Conservation (phyloP, 2,329 filamentous ascomycete genomes). For the Moelleriella libera region DNA sequence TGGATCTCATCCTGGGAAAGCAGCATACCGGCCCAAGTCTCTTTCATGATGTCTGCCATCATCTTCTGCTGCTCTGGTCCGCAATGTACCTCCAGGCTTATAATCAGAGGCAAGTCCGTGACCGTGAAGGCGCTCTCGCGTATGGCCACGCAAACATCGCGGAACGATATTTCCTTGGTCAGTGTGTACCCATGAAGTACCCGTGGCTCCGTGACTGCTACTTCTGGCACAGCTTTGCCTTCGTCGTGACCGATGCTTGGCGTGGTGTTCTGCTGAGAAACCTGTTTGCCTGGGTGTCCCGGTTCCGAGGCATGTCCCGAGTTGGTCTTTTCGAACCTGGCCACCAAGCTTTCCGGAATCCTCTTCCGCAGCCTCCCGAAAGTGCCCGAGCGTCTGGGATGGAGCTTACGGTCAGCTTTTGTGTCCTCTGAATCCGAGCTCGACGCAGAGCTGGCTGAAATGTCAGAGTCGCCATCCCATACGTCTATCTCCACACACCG, state of each 20-base stretch:
- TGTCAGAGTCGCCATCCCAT: slow-evolving; percentile 75
- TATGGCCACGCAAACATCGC: slow-evolving; percentile 72
- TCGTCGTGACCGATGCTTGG: slow-evolving; percentile 1
- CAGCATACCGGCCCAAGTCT: slow-evolving; percentile 64
- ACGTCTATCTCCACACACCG: slow-evolving; percentile 91
- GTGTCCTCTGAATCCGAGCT: slow-evolving; percentile 35
- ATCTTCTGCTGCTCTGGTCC: slow-evolving; percentile 64
- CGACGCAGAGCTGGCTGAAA: slow-evolving; percentile 39
- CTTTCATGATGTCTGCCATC: slow-evolving; percentile 86
- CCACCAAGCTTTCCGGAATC: slow-evolving; percentile 22
- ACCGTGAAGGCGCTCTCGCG: slow-evolving; percentile 62
- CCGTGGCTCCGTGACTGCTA: slow-evolving; percentile 46
- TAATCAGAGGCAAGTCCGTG: slow-evolving; percentile 73
- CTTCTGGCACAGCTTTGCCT: slow-evolving; percentile 10
- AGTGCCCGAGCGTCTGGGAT: slow-evolving; percentile 41
- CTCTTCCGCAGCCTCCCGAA: slow-evolving; percentile 38
- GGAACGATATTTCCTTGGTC: slow-evolving; percentile 77
- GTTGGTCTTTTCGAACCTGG: slow-evolving; percentile 33
- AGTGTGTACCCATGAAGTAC: slow-evolving; percentile 84
- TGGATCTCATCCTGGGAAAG: slow-evolving; percentile 39
- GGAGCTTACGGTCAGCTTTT: slow-evolving; percentile 27
- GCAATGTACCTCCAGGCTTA: slow-evolving; percentile 89
- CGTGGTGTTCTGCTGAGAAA: slow-evolving; percentile 1
- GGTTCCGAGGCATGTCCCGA: slow-evolving; percentile 27
- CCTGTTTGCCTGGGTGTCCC: slow-evolving; percentile 9